These are phyloP conservation scores for Stylosanthes scabra DNA, from an alignment of 331 rosid species.

Conservation along the genomic window DNA sequence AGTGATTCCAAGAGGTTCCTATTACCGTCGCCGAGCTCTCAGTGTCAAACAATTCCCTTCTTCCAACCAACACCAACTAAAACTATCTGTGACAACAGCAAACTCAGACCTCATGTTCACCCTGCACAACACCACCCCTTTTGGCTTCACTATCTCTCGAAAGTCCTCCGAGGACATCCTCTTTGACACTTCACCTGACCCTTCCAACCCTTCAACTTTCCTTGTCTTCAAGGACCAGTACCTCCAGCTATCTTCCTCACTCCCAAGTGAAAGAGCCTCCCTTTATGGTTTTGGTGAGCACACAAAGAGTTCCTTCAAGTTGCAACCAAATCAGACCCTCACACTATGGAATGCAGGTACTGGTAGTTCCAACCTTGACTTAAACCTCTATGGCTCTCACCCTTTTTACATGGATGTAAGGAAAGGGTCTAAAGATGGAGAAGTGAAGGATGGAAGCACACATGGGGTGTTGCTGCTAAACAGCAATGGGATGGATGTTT, in stretches of 20 bases:
- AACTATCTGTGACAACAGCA: conserved; percentile 36
- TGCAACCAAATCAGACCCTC: conserved; percentile 52
- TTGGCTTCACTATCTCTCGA: conserved; percentile 70
- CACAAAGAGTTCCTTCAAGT: conserved; percentile 70
- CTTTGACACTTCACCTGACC: conserved; percentile 56
- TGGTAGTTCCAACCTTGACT: conserved; percentile 44
- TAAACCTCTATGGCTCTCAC: conserved; percentile 87
- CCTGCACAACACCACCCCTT: conserved; percentile 65
- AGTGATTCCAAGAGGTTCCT: conserved; percentile 51
- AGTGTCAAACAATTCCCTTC: background rate
- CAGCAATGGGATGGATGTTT: conserved; percentile 89
- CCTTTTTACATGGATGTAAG: conserved; percentile 85
- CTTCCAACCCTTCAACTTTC: conserved; percentile 48
- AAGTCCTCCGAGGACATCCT: conserved; percentile 62
- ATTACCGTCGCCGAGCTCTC: conserved; percentile 23
- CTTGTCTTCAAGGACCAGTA: conserved; percentile 78
- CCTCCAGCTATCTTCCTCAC: conserved; percentile 75
- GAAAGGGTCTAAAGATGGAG: conserved; percentile 55
- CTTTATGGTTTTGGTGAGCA: conserved; percentile 79
- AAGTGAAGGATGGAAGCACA: conserved; percentile 52
- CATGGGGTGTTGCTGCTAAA: conserved; percentile 84
- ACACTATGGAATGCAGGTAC: conserved; percentile 72
- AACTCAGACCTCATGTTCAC: conserved; percentile 67
- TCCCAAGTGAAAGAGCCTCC: conserved; percentile 60
- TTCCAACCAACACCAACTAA: background rate